Base-by-base conservation (phyloP, 2,329 filamentous ascomycete species). In the Aphanocladium album region DNA sequence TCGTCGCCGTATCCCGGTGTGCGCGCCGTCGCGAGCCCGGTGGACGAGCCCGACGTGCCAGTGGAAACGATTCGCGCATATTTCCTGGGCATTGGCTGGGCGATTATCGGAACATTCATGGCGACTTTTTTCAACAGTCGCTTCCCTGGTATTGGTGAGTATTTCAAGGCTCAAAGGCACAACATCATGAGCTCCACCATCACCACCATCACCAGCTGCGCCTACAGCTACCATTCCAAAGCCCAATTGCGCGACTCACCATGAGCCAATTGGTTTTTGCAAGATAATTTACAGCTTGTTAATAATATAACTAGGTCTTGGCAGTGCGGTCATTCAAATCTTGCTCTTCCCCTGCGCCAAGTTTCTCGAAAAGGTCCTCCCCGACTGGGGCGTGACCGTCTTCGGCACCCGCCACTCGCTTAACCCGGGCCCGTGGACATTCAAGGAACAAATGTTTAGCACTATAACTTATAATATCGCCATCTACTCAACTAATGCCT, bases 361-460 rank as follows among this genome's bases (percentile, higher is more conserved):
- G 46, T 69, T 74, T 8, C 70, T 80, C 37, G 78, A 78, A 14
- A 74, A 65, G 45, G 63, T 72, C 16, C 65, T 83, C 0, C 80
- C 80, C 0, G 74, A 77, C 56, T 79, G 76, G 71, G 75, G 77
- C 4, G 61, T 82, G 60, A 76, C 72, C 0, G 57, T 81, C 5
- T 72, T 72, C 55, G 79, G 79, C 0, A 63, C 70, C 1, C 71
- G 73, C 11, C 73, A 79, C 62, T 75, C 73, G 9, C 71, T 83
- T 16, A 84, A 84, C 63, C 80, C 82, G 0, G 81, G 82, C 0
- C 77, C 76, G 0, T 85, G 85, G 68, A 81, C 78, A 54, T 79
- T 79, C 65, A 86, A 86, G 66, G 83, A 86, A 68, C 83, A 86
- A 65, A 82, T 83, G 74, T 70, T 85, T n/a, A 80, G 84, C 39